These are phyloP conservation scores for Pestalotiopsis sp. DNA, from an alignment of 2,329 filamentous ascomycete species.

Conservation along the genomic window DNA sequence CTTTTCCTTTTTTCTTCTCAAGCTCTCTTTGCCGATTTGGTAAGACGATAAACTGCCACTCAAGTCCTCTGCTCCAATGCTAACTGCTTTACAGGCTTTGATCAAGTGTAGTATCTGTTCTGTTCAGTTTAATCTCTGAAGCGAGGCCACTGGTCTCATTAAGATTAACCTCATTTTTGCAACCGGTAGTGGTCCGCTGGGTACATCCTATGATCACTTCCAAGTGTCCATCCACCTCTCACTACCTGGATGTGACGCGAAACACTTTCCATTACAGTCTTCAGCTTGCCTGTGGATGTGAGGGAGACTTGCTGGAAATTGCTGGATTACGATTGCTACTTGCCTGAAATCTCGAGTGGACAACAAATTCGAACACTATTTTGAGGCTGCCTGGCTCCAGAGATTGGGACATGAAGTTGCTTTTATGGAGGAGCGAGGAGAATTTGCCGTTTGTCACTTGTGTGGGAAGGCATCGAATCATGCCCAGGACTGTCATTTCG, in stretches of 20 bases:
- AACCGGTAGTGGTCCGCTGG: slow-evolving; percentile 51
- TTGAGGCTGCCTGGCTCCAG: no score
- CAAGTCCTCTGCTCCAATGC: slow-evolving; percentile 38
- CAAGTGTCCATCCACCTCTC: slow-evolving; percentile 68
- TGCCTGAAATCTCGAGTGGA: not conserved
- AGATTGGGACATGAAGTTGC: no score
- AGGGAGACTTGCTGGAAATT: slow-evolving; percentile 43
- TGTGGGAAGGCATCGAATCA: no score
- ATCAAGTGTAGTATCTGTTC: slow-evolving; percentile 64
- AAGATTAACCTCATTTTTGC: slow-evolving; percentile 70
- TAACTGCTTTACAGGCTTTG: slow-evolving; percentile 7
- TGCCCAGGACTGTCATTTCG: no score
- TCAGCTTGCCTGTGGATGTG: slow-evolving; percentile 47
- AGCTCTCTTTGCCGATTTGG: slow-evolving; percentile 49
- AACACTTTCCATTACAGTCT: slow-evolving; percentile 47
- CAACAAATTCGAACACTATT: no score
- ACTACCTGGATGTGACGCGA: slow-evolving; percentile 65
- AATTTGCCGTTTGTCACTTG: no score
- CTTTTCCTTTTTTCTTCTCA: slow-evolving; percentile 22
- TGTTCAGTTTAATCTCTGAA: slow-evolving; percentile 72
- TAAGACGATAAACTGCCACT: no score
- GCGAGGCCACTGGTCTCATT: slow-evolving; percentile 17
- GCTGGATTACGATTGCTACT: not conserved
- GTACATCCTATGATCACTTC: slow-evolving; percentile 59
- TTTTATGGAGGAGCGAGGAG: no score